phyloP scores from a whole-genome alignment of 169 alveolate species.

The Amoebophrya sp. region DNA sequence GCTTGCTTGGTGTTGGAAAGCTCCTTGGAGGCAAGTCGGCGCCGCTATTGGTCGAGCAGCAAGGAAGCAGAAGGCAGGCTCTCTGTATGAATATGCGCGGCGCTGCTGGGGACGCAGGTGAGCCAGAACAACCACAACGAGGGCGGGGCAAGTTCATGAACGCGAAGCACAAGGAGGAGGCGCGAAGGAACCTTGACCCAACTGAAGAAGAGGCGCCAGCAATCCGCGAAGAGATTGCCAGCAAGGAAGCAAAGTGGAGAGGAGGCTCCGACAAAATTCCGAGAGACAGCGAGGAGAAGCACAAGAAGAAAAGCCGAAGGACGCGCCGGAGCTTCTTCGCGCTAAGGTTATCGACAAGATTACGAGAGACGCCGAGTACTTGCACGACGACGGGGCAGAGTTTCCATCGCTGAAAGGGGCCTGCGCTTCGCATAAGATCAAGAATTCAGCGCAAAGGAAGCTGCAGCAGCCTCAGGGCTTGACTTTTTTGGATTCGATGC shows the following conservation, averaged over 20 bases:
- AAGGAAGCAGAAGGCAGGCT: too few relatives aligned
- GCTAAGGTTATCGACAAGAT: neutral
- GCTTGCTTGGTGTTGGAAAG: neutral
- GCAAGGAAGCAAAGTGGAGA: neutral
- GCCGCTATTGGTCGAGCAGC: too few relatives aligned
- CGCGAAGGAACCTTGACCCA: neutral
- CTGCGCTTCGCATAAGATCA: neutral
- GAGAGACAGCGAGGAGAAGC: neutral
- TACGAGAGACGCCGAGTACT: neutral
- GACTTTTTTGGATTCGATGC: neutral
- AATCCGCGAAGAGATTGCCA: neutral
- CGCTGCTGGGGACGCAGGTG: neutral
- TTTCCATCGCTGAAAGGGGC: neutral
- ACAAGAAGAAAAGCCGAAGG: neutral
- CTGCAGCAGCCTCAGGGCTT: neutral
- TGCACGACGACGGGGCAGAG: neutral
- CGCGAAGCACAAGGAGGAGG: neutral
- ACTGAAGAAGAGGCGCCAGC: neutral
- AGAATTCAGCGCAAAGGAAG: neutral
- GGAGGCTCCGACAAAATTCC: neutral
- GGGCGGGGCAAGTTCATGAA: neutral
- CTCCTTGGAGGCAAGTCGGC: neutral
- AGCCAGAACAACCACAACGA: neutral
- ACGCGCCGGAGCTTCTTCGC: neutral
- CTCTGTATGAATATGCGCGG: neutral